Percentiles rank a stretch among this genome's conserved stretches.
Evolutionary conservation across 2,329 filamentous ascomycete species (phyloP).

Genomic region (Helicocarpus griseus): DNA sequence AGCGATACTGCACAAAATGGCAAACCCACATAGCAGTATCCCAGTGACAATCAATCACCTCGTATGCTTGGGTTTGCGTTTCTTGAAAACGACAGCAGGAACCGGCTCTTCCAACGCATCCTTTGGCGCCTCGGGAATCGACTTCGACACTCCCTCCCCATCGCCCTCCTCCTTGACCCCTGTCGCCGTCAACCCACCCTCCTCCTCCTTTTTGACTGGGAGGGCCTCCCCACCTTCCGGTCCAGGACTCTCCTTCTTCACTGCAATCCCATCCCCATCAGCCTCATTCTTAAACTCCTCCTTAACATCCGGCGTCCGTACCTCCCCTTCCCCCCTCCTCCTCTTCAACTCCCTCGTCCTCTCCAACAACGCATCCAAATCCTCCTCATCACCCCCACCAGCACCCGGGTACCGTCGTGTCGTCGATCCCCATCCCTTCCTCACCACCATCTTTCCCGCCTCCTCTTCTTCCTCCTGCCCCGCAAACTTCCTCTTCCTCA

Average conservation of each 20-base stretch:
- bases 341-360: slow-evolving; percentile 31
- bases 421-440: slow-evolving; percentile 36
- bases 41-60: slow-evolving; percentile 22
- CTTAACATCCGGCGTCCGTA: slow-evolving; percentile 7
- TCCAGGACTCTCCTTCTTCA: slow-evolving; percentile 8
- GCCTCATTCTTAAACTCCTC: slow-evolving; percentile 6
- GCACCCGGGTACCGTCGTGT: slow-evolving; percentile 30
- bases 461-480: slow-evolving; percentile 35
- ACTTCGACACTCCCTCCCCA: slow-evolving; percentile 6
- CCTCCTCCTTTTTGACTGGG: slow-evolving; percentile 13
- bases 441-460: slow-evolving; percentile 21
- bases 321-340: slow-evolving; percentile 14
- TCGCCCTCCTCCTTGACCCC: slow-evolving; percentile 22
- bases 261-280: slow-evolving; percentile 1
- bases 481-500: slow-evolving; percentile 37
- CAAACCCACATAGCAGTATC: neutral
- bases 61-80: slow-evolving; percentile 37
- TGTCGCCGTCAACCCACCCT: slow-evolving; percentile 6
- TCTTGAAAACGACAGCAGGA: slow-evolving; percentile 37
- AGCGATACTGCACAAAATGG: neutral
- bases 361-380: slow-evolving; percentile 35
- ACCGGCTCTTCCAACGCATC: slow-evolving; percentile 16
- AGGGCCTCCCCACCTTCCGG: slow-evolving; percentile 6
- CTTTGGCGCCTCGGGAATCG: slow-evolving; percentile 7
- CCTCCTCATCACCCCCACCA: slow-evolving; percentile 25